Evolutionary conservation across 2,329 filamentous ascomycete species (phyloP).

Genomic region (Talaromyces sp.): DNA sequence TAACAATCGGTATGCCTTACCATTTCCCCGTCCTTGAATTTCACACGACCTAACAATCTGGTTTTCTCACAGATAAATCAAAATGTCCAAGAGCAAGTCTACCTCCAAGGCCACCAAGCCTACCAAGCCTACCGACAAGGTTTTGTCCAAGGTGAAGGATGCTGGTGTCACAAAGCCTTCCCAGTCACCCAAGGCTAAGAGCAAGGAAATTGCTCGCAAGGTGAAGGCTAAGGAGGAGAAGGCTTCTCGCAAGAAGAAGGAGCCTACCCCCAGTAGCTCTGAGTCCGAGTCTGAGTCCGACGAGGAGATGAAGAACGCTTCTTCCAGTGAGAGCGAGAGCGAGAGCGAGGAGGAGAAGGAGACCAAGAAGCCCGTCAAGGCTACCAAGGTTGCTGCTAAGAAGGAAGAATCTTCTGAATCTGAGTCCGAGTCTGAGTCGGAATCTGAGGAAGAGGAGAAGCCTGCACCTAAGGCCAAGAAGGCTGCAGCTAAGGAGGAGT

Average conservation of each 20-base stretch:
- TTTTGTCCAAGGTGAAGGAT: slow-evolving; percentile 45
- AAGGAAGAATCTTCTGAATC: slow-evolving; percentile 27
- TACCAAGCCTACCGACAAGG: slow-evolving; percentile 39
- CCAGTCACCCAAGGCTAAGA: slow-evolving; percentile 41
- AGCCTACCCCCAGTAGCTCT: slow-evolving; percentile 32
- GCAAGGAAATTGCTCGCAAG: slow-evolving; percentile 42
- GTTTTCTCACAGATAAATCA: slow-evolving; percentile 22
- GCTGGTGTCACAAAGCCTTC: slow-evolving; percentile 43
- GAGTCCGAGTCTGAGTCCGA: slow-evolving; percentile 32
- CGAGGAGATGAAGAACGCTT: slow-evolving; percentile 30
- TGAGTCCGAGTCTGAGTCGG: slow-evolving; percentile 31
- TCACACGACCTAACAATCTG: neutral
- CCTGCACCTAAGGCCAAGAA: slow-evolving; percentile 20
- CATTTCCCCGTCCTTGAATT: neutral
- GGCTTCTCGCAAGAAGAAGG: slow-evolving; percentile 41
- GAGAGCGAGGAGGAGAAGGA: slow-evolving; percentile 34
- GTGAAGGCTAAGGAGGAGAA: slow-evolving; percentile 28
- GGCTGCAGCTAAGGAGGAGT: slow-evolving; percentile 13
- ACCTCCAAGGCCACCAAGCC: slow-evolving; percentile 34
- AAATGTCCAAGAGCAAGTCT: slow-evolving; percentile 45
- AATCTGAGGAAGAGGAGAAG: slow-evolving; percentile 20
- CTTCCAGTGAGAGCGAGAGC: slow-evolving; percentile 28
- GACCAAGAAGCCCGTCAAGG: slow-evolving; percentile 27
- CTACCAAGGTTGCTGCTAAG: slow-evolving; percentile 27
- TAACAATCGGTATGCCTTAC: slow-evolving; percentile 2